A percentile compares a stretch with the other conserved stretches of the same genome.
phyloP scores from a whole-genome alignment of 78 protist genomes.

The Cavenderia fasciculata region DNA sequence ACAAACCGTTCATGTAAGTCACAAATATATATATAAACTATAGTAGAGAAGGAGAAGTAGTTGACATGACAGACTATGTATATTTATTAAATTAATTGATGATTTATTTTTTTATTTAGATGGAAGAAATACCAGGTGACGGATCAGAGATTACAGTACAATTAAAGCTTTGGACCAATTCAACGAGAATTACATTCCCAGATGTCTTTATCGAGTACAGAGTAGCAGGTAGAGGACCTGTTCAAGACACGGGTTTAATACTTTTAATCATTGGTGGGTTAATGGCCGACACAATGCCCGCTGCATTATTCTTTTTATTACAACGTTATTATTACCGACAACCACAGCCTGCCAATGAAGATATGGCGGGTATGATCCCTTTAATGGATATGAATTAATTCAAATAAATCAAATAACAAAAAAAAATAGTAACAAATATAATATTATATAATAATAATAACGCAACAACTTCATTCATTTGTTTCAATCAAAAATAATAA shows the following conservation, averaged over 20 bases:
- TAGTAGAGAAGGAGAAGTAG: not conserved
- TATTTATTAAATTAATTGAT: not conserved
- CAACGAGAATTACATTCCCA: not conserved
- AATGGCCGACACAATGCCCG: constrained; percentile 68
- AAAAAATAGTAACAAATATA: too few relatives aligned
- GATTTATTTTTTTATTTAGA: not conserved
- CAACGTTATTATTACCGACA: constrained; percentile 34
- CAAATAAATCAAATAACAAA: too few relatives aligned
- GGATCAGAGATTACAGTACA: constrained; percentile 5
- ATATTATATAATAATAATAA: too few relatives aligned
- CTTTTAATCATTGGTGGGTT: constrained; percentile 49
- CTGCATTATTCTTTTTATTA: constrained; percentile 42
- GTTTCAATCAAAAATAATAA: too few relatives aligned
- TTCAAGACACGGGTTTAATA: constrained; percentile 31
- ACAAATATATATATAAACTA: not conserved
- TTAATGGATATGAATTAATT: constrained; percentile 35
- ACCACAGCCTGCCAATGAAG: constrained; percentile 3
- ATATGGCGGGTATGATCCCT: constrained; percentile 14
- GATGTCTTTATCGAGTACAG: constrained; percentile 43
- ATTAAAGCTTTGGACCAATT: not conserved
- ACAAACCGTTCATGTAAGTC: not conserved
- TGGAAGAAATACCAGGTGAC: not conserved
- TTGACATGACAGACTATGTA: not conserved
- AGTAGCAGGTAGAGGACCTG: constrained; percentile 46
- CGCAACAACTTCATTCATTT: too few relatives aligned